Percentiles rank a stretch among this genome's conserved stretches.
These are phyloP conservation scores for Cnidoscolus chayamansa DNA, from an alignment of 441 rosid species.

Conservation along the genomic window DNA sequence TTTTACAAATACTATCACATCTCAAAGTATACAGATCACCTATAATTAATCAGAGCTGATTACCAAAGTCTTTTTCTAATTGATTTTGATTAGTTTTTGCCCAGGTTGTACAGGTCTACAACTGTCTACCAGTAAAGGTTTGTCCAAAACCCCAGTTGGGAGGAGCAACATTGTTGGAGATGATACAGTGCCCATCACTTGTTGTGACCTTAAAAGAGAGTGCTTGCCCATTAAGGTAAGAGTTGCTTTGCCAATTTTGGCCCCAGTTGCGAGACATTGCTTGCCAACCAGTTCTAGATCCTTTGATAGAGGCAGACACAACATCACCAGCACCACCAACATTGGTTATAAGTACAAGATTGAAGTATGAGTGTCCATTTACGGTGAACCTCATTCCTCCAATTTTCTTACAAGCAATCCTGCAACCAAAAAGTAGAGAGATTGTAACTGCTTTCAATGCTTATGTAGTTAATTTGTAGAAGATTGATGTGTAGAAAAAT, in stretches of 20 bases:
- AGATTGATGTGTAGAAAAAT: neutral
- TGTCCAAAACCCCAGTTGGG: conserved; percentile 48
- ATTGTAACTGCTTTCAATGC: neutral
- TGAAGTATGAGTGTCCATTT: conserved; percentile 50
- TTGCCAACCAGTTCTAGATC: conserved; percentile 41
- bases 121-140: conserved; percentile 41
- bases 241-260: conserved; percentile 55
- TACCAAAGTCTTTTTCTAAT: neutral
- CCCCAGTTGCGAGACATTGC: conserved; percentile 54
- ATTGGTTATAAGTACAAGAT: conserved; percentile 44
- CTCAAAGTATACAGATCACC: too few relatives aligned
- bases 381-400: conserved; percentile 50
- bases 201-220: conserved; percentile 49
- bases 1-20: neutral
- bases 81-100: conserved; percentile 2
- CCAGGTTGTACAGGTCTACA: conserved; percentile 6
- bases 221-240: conserved; percentile 43
- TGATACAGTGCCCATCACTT: conserved; percentile 32
- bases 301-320: conserved; percentile 34
- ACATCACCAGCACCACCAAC: conserved; percentile 61
- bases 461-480: too few relatives aligned
- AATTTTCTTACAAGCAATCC: conserved; percentile 37
- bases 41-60: neutral
- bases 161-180: conserved; percentile 43
- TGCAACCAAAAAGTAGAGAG: conserved; percentile 9